A percentile compares a stretch with the other conserved stretches of the same genome.
Evolutionary conservation across 352 stramenopile genomes (phyloP).

Genomic region (Phytopythium sindhum): DNA sequence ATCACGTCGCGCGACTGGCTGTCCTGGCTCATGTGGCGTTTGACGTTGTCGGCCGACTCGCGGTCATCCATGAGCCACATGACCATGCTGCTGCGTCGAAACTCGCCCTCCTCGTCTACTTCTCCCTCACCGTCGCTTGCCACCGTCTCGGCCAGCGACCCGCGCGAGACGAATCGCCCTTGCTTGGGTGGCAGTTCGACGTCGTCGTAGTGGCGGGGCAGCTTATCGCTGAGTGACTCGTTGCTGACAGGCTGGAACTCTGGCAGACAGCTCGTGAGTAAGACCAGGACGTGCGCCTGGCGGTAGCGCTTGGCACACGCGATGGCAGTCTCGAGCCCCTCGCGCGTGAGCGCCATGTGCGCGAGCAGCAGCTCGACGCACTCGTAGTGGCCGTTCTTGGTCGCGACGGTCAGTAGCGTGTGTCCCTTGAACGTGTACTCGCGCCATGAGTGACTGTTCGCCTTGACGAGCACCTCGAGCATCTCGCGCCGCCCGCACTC

Average conservation of each 20-base stretch:
- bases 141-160: slow-evolving; percentile 36
- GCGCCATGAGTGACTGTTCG: slow-evolving; percentile 21
- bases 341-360: slow-evolving; percentile 16
- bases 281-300: slow-evolving; percentile 65
- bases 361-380: slow-evolving; percentile 58
- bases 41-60: slow-evolving; percentile 32
- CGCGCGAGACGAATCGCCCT: slow-evolving; percentile 12
- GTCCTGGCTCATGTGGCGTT: slow-evolving; percentile 24
- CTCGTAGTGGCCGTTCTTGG: slow-evolving; percentile 65
- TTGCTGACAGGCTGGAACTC: slow-evolving; percentile 30
- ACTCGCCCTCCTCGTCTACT: slow-evolving; percentile 32
- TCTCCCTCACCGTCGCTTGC: slow-evolving; percentile 33
- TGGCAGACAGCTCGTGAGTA: slow-evolving; percentile 66
- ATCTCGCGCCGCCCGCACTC: slow-evolving; percentile 54
- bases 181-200: slow-evolving; percentile 5
- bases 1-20: slow-evolving; percentile 7
- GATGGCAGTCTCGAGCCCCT: slow-evolving; percentile 46
- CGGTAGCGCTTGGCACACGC: slow-evolving; percentile 43
- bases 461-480: slow-evolving; percentile 41
- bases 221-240: slow-evolving; percentile 1
- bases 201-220: background rate
- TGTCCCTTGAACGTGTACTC: slow-evolving; percentile 61
- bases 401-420: slow-evolving; percentile 59
- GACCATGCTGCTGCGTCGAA: slow-evolving; percentile 22
- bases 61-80: slow-evolving; percentile 38